Evolutionary conservation across 306 rosid species (phyloP), one percentile per base, ranked within the genome.

Genomic region (Styphnolobium japonicum): DNA sequence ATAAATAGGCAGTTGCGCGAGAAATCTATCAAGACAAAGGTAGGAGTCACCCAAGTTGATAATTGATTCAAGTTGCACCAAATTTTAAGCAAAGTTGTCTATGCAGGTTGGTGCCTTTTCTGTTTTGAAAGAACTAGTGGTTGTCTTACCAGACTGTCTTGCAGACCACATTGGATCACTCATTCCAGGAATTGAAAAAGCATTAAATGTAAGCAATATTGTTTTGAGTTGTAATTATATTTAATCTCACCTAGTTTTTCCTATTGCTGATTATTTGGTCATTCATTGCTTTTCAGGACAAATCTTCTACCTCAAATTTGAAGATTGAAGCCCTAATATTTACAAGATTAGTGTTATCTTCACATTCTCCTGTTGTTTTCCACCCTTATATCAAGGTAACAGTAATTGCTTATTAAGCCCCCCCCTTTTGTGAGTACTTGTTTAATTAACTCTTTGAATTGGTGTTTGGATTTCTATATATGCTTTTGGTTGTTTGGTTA

Each of bases 21-120:
- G 82, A 96, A 96, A 89, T 96, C 99, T 77, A 88, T 96, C 83
- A 96, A 96, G 90, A 96, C 99, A 40, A 96, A 96, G 98, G 99
- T 93, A 86, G 48, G n/a, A 57, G 36, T 65, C 68, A n/a, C 12
- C 7, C 45, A 36, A 75, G 53, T 77, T 22, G 33, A 66, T 83
- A 51, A 63, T 65, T 68, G 67, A 70, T 78, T 65, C 14, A 19
- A 58, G 42, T 68, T 61, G 68, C 45, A 39, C 66, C 60, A 60
- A 49, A 62, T 71, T 57, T 84, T 77, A 67, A 80, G 63, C 49
- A 72, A 62, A 23, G 56, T 60, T 85, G 65, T 67, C 23, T 73
- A 22, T 88, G 81, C 88, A 96, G 99, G 99, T 96, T 84, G 99
- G 99, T 52, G 94, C 98, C 58, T 93, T 93, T 88, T 93, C 97